Conservation (phyloP, 768 basidiomycete genomes). For the Hydnomerulius pinastri region DNA sequence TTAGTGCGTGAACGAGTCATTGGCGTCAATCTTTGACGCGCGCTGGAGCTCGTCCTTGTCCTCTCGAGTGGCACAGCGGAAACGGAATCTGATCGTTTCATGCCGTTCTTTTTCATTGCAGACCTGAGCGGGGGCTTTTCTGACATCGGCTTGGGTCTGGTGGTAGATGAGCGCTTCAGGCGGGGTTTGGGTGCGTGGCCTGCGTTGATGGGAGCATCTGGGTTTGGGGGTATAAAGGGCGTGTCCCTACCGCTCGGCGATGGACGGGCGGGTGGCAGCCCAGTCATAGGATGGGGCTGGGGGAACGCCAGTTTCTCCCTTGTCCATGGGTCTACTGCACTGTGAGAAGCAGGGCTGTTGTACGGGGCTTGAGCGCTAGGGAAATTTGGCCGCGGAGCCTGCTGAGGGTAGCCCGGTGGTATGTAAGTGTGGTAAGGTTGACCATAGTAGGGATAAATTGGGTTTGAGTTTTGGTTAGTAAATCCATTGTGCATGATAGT, state of each 20-base stretch:
- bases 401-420: conserved; percentile 31
- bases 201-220: conserved; percentile 20
- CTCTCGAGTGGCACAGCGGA: conserved; percentile 33
- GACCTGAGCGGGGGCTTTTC: conserved; percentile 51
- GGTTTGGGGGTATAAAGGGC: conserved; percentile 28
- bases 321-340: conserved; percentile 33
- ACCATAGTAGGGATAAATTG: conserved; percentile 47
- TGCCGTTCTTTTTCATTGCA: conserved; percentile 53
- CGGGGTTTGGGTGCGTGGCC: conserved; percentile 30
- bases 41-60: conserved; percentile 45
- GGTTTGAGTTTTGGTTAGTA: conserved; percentile 40
- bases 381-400: conserved; percentile 17
- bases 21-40: conserved; percentile 31
- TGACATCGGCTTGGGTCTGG: conserved; percentile 21
- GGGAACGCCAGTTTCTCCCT: conserved; percentile 37
- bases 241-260: conserved; percentile 5
- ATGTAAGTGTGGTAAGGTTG: conserved; percentile 44
- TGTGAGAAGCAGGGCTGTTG: conserved; percentile 34
- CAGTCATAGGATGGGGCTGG: conserved; percentile 19
- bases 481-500: conserved; percentile 34
- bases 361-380: conserved; percentile 12
- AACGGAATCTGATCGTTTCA: conserved; percentile 26
- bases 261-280: conserved; percentile 19
- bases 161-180: conserved; percentile 37
- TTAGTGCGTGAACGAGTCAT: conserved; percentile 36